Evolutionary conservation across 345 rosid genomes (phyloP).

Genomic region (Ailanthus altissimus): DNA sequence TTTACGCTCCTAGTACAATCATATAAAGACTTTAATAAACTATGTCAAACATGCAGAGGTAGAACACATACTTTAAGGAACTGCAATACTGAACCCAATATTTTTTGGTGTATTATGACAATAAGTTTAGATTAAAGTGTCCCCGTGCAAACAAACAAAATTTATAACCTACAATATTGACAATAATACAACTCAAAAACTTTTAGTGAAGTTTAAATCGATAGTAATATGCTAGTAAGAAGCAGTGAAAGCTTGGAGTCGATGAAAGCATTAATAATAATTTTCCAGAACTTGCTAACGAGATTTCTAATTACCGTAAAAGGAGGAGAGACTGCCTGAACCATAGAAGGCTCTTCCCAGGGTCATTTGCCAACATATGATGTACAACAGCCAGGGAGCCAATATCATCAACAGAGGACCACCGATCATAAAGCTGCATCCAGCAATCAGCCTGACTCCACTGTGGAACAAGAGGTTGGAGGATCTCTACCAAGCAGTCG

Average conservation of each 20-base stretch:
- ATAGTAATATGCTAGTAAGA: neutral
- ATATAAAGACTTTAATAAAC: neutral
- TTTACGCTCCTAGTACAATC: neutral
- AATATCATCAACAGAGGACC: conserved; percentile 95
- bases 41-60: neutral
- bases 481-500: conserved; percentile 72
- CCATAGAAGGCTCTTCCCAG: conserved; percentile 81
- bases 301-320: conserved; percentile 49
- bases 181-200: neutral
- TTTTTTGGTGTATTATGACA: neutral
- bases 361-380: conserved; percentile 84
- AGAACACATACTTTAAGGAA: too few relatives aligned
- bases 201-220: neutral
- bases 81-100: too few relatives aligned
- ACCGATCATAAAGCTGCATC: conserved; percentile 92
- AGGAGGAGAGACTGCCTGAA: conserved; percentile 95
- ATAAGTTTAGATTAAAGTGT: neutral
- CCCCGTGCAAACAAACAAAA: neutral
- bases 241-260: neutral
- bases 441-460: conserved; percentile 93
- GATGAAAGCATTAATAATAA: neutral
- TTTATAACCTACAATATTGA: conserved; percentile 2
- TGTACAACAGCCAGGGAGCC: conserved; percentile 95
- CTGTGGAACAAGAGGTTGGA: conserved; percentile 69
- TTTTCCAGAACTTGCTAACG: neutral